Evolutionary conservation across 495 filamentous ascomycete species (phyloP), one percentile per base, ranked within the genome.

Genomic region (Aspergillus conjunctus): DNA sequence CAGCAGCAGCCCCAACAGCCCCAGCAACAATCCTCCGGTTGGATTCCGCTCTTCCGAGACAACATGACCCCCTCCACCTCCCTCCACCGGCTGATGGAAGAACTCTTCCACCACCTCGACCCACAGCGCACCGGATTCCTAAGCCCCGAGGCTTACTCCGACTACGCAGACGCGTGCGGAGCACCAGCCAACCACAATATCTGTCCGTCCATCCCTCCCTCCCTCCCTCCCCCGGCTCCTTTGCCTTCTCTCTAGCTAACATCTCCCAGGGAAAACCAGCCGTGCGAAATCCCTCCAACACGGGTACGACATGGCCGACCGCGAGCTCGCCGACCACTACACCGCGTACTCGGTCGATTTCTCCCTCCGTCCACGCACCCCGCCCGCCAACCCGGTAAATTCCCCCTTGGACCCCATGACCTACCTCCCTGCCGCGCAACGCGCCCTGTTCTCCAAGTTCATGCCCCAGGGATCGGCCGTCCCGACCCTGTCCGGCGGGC

Each of bases 251-350:
- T 11, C 4, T 14, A 18, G 10, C 21, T 21, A 37, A 15, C 37
- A 3, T 15, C 46, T 4, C 14, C 0, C 50, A 59, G 57, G 57
- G 57, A 53, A 51, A 53, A 3, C 10, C 49, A 59, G 49, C 50
- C 37, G 21, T 2, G 14, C 54, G 26, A 50, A 22, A 37, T 33
- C 4, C 20, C 44, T 17, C 17, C 32, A 55, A 33, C 49, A 44
- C 44, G 44, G 50, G 39, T 21, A 26, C 18, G 57, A 59, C 57
- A 59, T 54, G 18, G 49, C 57, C 39, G 57, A 59, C 49, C 57
- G 49, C 49, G 50, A 46, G n/a, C 49, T 59, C 20, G 34, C 49
- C 33, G 57, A 59, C 26, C 57, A 59, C 18, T 59, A 53, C 57
- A 59, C 57, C 15, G 18, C 57, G 0, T 59, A 53, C 57, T 34